phyloP scores from a whole-genome alignment of 1,284 basidiomycete species.

The Austroboletus niveus region DNA sequence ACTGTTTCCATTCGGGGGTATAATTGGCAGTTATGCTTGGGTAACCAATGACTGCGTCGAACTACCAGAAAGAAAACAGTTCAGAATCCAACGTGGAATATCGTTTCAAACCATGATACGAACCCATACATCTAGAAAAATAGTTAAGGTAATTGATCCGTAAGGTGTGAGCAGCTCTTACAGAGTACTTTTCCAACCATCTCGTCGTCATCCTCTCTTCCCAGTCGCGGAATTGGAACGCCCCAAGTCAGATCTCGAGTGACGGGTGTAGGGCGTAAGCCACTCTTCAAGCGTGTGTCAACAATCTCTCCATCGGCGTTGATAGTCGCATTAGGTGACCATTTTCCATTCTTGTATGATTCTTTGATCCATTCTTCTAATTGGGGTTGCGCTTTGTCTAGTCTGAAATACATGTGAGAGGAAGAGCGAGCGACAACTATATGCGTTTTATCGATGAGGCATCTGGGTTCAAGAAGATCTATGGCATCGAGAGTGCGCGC shows the following conservation, averaged over 20 bases:
- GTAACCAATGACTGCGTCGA: slow-evolving; percentile 97
- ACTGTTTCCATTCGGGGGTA: slow-evolving; percentile 92
- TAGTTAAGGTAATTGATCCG: slow-evolving; percentile 3
- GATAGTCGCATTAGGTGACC: slow-evolving; percentile 92
- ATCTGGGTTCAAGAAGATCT: slow-evolving; percentile 94
- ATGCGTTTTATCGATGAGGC: slow-evolving; percentile 85
- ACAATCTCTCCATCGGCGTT: slow-evolving; percentile 86
- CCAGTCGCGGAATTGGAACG: slow-evolving; percentile 83
- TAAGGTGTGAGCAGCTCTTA: slow-evolving; percentile 41
- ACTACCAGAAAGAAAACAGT: slow-evolving; percentile 47
- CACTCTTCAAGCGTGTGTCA: slow-evolving; percentile 86
- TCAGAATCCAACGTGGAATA: slow-evolving; percentile 8
- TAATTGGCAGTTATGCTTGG: slow-evolving; percentile 97
- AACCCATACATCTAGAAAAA: slow-evolving; percentile 76
- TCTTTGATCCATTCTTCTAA: slow-evolving; percentile 89
- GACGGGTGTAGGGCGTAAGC: slow-evolving; percentile 86
- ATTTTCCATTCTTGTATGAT: slow-evolving; percentile 80
- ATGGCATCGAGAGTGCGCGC: slow-evolving; percentile 90
- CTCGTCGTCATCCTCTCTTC: slow-evolving; percentile 70
- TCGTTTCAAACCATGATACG: slow-evolving; percentile 24
- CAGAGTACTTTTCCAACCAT: slow-evolving; percentile 97
- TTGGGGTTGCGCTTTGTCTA: slow-evolving; percentile 81
- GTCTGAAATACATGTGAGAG: slow-evolving; percentile 91
- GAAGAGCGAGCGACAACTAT: slow-evolving; percentile 74
- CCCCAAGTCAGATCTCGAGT: slow-evolving; percentile 98